Evolutionary conservation across 2,329 filamentous ascomycete genomes (phyloP), one percentile per base, ranked within the genome.

Genomic region (Diaporthe vaccinii): DNA sequence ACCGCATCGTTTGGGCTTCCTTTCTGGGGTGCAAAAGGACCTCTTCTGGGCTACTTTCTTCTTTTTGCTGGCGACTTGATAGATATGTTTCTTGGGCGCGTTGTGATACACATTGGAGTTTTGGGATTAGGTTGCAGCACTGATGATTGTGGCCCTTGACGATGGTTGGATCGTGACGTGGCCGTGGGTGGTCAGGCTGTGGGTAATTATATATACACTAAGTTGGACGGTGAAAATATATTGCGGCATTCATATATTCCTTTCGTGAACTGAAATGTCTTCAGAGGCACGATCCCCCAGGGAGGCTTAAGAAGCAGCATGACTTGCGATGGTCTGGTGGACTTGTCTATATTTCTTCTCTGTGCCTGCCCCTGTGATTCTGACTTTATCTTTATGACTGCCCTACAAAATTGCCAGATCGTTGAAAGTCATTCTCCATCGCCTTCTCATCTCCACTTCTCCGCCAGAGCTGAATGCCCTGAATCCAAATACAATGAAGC

Each of bases 181-280:
- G 57, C 14, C 7, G 58, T 1, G 25, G 1, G 6, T 5, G 17
- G 25, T 15, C 2, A 22, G 36, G 39, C 59, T 22, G 7, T 41
- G 39, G 59, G 15, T 44, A 62, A 62, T 61, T 28, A 61, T 61
- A 14, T 55, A 44, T 31, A 62, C 39, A 62, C 59, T 28, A 12
- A 14, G 7, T 44, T 25, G 59, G 39, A 28, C 2, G 8, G 59
- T 20, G 1, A 22, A 28, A 9, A 62, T 44, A 44, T 9, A 44
- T 58, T 58, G 7, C 28, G 12, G 9, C 8, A 36, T 28, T 7
- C 8, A 22, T 17, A 0, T 55, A 8, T 57, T 9, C 20, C 14
- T 57, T 6, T 22, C 3, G 5, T 9, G 25, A 4, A 14, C 1
- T 3, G 7, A 2, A 10, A 8, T 57, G 53, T 34, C 22, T n/a